These are phyloP conservation scores for Dendrocalamus latiflorus DNA, from an alignment of 202 grass and related monocot genomes.

Conservation along the genomic window DNA sequence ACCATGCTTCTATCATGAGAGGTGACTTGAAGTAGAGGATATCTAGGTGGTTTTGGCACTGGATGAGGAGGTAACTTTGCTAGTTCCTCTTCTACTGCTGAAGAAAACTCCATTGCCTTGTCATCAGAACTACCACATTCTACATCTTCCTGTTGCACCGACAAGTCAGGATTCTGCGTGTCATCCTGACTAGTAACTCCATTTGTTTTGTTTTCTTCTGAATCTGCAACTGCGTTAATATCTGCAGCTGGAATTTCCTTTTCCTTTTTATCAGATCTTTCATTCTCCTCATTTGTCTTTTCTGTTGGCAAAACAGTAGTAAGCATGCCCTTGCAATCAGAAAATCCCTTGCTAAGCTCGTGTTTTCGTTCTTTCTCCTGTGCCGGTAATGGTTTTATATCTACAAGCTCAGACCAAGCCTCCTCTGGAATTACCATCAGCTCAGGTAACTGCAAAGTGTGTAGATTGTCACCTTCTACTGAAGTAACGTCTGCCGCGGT, in stretches of 20 bases:
- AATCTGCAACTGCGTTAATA: slow-evolving; percentile 16
- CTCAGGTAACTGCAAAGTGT: slow-evolving; percentile 22
- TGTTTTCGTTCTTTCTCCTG: slow-evolving; percentile 21
- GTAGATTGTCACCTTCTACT: slow-evolving; percentile 17
- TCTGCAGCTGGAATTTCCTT: slow-evolving; percentile 21
- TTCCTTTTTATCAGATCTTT: slow-evolving; percentile 19
- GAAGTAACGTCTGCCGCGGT: not conserved
- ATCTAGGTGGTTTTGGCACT: slow-evolving; percentile 42
- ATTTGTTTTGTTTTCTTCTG: slow-evolving; percentile 37
- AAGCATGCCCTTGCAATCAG: not conserved
- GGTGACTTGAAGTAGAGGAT: slow-evolving; percentile 61
- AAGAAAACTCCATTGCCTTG: slow-evolving; percentile 24
- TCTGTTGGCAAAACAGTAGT: slow-evolving; percentile 13
- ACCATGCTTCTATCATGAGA: slow-evolving; percentile 94
- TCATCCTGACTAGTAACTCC: not conserved
- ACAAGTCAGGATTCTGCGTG: slow-evolving; percentile 14
- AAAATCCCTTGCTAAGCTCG: slow-evolving; percentile 17
- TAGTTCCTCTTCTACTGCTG: slow-evolving; percentile 39
- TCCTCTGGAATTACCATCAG: slow-evolving; percentile 47
- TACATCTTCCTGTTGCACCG: not conserved
- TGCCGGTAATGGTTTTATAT: slow-evolving; percentile 23
- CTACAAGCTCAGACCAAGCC: slow-evolving; percentile 37
- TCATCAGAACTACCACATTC: slow-evolving; percentile 13
- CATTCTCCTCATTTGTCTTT: slow-evolving; percentile 7
- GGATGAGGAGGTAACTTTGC: slow-evolving; percentile 20